Base-by-base conservation (phyloP, 106 monocot species). In the Chionographis japonica region DNA sequence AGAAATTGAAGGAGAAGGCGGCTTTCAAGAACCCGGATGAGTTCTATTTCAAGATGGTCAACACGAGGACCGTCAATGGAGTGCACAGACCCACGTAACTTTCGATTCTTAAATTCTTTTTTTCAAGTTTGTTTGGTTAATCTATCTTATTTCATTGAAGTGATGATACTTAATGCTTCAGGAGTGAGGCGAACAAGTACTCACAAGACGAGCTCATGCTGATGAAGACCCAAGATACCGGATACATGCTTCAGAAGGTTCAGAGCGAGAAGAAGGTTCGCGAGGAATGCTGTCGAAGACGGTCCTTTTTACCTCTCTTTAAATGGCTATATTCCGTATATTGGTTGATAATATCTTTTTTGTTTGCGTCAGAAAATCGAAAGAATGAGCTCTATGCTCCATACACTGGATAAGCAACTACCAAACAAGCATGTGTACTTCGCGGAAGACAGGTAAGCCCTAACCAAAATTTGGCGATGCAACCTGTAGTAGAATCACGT, bases 11-110 rank as follows among this genome's bases (percentile, higher is more conserved):
- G 69, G 97, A 92, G 67, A 98, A 98, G 71, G 92, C 92, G 4
- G 81, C 89, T 4, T 80, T 73, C 52, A 86, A 77, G 60, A 98
- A 98, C 60, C 92, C 92, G 17, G 92, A 92, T 87, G 97, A 98
- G 67, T 98, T 98, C 51, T 98, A 87, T 56, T 98, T 98, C 66
- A 90, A 89, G 74, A 98, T 98, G 97, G 58, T 92, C 70, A 84
- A 89, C 17, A 84, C 87, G 13, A 90, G 72, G 67, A 78, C 69
- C 19, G 79, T 85, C 0, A 60, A 82, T 75, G 97, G 97, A 60
- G 80, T 87, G 39, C 97, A 98, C 71, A 80, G 59, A 65, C 80
- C 81, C 11, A 66, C 75, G 94, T 94, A 83, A 51, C 35, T 64
- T 8, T 18, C 20, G 7, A 10, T 58, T 43, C 12, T 3, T 53